These are phyloP conservation scores for Neoboletus magnificus DNA, from an alignment of 768 basidiomycete genomes.

Conservation along the genomic window DNA sequence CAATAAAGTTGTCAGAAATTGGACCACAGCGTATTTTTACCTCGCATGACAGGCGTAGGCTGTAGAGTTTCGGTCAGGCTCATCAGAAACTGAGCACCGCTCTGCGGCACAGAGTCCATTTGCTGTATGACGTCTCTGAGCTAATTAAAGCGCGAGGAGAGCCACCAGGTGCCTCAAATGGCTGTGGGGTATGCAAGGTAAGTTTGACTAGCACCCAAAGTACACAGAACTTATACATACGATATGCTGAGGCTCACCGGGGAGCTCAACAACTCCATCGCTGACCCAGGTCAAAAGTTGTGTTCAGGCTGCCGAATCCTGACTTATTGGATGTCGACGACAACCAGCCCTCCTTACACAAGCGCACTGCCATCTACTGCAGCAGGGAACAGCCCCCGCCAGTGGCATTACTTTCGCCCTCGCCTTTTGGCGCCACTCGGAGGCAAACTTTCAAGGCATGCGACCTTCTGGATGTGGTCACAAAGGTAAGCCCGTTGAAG, in stretches of 20 bases:
- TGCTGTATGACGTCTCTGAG: neutral
- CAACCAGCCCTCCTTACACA: neutral
- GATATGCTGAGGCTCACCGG: neutral
- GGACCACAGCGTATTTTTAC: neutral
- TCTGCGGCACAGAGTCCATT: neutral
- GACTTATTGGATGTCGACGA: neutral
- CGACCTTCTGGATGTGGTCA: neutral
- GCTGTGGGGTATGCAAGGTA: neutral
- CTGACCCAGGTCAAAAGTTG: neutral
- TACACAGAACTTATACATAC: neutral
- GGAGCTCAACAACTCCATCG: neutral
- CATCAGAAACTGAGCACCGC: neutral
- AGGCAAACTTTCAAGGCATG: neutral
- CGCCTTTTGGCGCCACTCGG: neutral
- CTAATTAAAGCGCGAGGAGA: neutral
- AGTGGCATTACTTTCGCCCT: neutral
- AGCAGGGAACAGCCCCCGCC: neutral
- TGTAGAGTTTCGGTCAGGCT: neutral
- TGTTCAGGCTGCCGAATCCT: too few relatives aligned
- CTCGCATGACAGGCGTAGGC: neutral
- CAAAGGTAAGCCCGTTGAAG: slow-evolving; percentile 11
- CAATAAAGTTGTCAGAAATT: neutral
- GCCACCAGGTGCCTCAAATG: neutral
- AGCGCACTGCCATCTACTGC: neutral
- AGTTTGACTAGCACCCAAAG: neutral